A percentile compares a stretch with the other conserved stretches of the same genome.
These are phyloP conservation scores for Colletotrichum godetiae DNA, from an alignment of 2,329 filamentous ascomycete species.

Conservation along the genomic window DNA sequence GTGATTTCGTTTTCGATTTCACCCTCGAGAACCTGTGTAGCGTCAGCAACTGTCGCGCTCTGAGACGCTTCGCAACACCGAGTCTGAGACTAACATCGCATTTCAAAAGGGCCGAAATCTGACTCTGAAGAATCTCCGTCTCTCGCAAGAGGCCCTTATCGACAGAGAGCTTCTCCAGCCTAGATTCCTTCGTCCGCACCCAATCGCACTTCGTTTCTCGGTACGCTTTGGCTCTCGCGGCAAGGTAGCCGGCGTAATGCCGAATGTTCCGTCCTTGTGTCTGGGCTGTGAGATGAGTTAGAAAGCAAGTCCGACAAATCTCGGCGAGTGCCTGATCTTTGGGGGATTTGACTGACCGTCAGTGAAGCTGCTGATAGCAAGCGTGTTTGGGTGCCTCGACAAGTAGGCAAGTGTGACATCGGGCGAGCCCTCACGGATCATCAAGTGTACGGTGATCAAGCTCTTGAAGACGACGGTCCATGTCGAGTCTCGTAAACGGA, in stretches of 20 bases:
- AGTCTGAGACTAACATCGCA: conserved; percentile 78
- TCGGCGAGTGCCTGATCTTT: background rate
- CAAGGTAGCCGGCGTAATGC: conserved; percentile 88
- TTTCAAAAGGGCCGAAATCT: conserved; percentile 85
- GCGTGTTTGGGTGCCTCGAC: conserved; percentile 81
- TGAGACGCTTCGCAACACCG: background rate
- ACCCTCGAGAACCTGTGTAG: conserved; percentile 78
- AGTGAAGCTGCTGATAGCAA: conserved; percentile 91
- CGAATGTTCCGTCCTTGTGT: conserved; percentile 95
- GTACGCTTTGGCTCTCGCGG: conserved; percentile 84
- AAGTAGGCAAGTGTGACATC: conserved; percentile 90
- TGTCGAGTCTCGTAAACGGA: conserved; percentile 91
- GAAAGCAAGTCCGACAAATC: background rate
- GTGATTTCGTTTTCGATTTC: conserved; percentile 98
- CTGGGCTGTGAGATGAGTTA: conserved; percentile 71
- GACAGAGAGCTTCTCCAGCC: conserved; percentile 86
- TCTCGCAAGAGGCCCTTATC: conserved; percentile 94
- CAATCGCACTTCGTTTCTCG: conserved; percentile 89
- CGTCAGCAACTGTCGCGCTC: conserved; percentile 21
- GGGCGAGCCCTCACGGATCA: conserved; percentile 94
- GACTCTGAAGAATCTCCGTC: conserved; percentile 89
- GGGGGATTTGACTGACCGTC: conserved; percentile 73
- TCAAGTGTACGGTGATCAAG: conserved; percentile 93
- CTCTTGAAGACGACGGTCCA: conserved; percentile 99
- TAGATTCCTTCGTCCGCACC: conserved; percentile 83